These are phyloP conservation scores for Telopea speciosissima DNA, from an alignment of 177 flowering plant species.

Conservation along the genomic window DNA sequence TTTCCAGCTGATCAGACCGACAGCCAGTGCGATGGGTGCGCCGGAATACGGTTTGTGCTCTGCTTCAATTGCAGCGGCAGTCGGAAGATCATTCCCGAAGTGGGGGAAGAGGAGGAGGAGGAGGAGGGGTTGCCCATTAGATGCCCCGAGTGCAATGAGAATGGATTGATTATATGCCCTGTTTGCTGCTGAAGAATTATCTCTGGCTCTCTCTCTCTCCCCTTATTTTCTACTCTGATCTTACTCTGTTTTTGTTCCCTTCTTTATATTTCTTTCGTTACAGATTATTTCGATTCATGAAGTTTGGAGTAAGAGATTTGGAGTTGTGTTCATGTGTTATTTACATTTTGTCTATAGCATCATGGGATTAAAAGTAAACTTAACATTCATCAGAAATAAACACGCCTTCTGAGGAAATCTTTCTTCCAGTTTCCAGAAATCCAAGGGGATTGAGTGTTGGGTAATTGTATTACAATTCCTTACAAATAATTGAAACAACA, in stretches of 20 bases:
- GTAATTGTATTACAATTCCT: too few species aligned
- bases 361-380: not conserved
- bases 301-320: not conserved
- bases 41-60: slow-evolving; percentile 45
- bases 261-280: not conserved
- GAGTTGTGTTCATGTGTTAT: too few species aligned
- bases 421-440: not conserved
- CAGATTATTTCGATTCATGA: slow-evolving; percentile 2
- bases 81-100: not conserved
- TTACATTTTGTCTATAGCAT: not conserved
- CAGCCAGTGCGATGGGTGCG: slow-evolving; percentile 42
- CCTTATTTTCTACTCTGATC: not conserved
- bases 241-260: not conserved
- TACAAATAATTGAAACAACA: too few species aligned
- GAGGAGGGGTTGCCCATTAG: slow-evolving; percentile 7
- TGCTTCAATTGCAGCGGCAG: slow-evolving; percentile 75
- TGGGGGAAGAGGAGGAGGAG: too few species aligned
- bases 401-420: not conserved
- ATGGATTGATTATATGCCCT: slow-evolving; percentile 76
- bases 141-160: slow-evolving; percentile 73
- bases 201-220: not conserved
- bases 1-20: slow-evolving; percentile 24
- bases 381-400: not conserved
- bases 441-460: not conserved
- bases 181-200: slow-evolving; percentile 42